A percentile compares a stretch with the other conserved stretches of the same genome.
Conservation (phyloP, 1,284 basidiomycete genomes). For the Ustilago hordei region DNA sequence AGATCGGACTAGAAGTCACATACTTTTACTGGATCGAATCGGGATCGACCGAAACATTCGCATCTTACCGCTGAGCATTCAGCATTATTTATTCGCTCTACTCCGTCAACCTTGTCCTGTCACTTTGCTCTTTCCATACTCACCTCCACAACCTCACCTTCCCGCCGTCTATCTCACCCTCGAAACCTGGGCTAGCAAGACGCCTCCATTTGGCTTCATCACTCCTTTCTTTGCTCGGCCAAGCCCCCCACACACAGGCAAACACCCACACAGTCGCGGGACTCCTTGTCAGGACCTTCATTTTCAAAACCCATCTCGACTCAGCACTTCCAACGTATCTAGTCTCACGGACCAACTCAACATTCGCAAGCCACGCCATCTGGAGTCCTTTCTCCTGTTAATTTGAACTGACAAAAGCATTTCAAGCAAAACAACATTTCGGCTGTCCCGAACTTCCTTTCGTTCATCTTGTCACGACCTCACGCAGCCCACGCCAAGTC, state of each 20-base stretch:
- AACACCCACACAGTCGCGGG: slow-evolving; percentile 2
- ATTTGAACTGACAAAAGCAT: neutral
- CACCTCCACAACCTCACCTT: neutral
- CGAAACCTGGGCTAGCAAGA: neutral
- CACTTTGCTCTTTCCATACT: slow-evolving; percentile 2
- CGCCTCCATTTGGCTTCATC: neutral
- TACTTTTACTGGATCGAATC: slow-evolving; percentile 2
- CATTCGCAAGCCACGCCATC: neutral
- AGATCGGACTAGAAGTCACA: too few species aligned
- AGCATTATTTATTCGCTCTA: neutral
- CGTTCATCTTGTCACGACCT: neutral
- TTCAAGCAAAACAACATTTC: slow-evolving; percentile 2
- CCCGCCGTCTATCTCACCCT: neutral
- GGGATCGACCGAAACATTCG: slow-evolving; percentile 3
- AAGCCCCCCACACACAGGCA: neutral
- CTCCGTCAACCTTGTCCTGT: neutral
- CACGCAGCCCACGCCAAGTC: neutral
- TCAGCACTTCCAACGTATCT: neutral
- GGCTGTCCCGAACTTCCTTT: slow-evolving; percentile 2
- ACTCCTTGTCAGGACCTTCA: slow-evolving; percentile 4
- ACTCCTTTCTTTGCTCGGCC: neutral
- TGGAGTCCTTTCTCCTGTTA: neutral
- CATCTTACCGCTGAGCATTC: neutral
- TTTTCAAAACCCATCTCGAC: slow-evolving; percentile 10
- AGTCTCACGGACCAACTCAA: neutral